Evolutionary conservation across 148 eudicot genomes (phyloP).

Genomic region (Fagopyrum homotropicum): DNA sequence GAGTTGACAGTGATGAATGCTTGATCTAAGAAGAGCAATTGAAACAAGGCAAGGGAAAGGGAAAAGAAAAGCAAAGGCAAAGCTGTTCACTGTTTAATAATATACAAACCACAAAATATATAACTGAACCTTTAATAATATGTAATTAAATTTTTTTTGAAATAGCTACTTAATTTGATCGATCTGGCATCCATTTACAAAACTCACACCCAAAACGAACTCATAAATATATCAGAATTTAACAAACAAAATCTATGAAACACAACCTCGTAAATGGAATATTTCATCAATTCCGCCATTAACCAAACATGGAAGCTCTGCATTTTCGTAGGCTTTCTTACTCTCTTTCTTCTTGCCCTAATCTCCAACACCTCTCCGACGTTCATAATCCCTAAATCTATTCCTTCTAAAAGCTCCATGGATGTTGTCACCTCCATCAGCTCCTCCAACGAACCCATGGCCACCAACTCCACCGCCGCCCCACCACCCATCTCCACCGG

Average conservation of each 20-base stretch:
- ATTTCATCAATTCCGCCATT: slow-evolving; percentile 12
- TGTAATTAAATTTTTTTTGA: no score
- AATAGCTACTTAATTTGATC: no score
- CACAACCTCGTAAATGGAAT: background rate
- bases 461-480: background rate
- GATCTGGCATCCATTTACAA: background rate
- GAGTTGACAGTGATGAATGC: no score
- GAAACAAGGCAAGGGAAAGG: no score
- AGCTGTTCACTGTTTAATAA: no score
- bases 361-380: background rate
- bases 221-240: background rate
- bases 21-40: no score
- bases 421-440: background rate
- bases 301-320: slow-evolving; percentile 9
- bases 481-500: background rate
- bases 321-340: background rate
- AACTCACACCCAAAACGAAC: background rate
- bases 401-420: background rate
- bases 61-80: no score
- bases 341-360: background rate
- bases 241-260: background rate
- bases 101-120: background rate
- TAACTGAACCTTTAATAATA: background rate
- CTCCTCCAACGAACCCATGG: background rate
- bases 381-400: no score